Percentiles rank a stretch among this genome's conserved stretches.
phyloP scores from a whole-genome alignment of 805 yeast genomes.

The Candida palmyrensis region DNA sequence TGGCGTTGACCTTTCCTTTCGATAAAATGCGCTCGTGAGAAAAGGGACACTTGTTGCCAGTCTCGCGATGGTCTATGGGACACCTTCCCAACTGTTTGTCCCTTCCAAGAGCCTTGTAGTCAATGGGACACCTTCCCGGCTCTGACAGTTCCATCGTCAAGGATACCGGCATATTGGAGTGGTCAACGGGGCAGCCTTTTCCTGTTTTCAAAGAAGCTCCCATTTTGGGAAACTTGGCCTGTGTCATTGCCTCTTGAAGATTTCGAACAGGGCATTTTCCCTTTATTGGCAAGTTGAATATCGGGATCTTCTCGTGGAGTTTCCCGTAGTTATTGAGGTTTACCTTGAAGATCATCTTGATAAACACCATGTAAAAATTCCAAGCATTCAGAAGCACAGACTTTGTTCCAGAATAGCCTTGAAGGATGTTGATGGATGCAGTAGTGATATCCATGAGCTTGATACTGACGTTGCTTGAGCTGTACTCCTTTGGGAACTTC shows the following conservation, averaged over 20 bases:
- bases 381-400: conserved; percentile 24
- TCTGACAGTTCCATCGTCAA: too few relatives aligned
- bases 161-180: not conserved
- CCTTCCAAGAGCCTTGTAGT: conserved; percentile 1
- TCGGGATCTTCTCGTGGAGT: conserved; percentile 26
- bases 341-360: conserved; percentile 24
- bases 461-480: not conserved
- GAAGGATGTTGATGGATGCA: not conserved
- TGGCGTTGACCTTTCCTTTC: conserved; percentile 1
- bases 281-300: conserved; percentile 12
- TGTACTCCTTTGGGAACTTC: not conserved
- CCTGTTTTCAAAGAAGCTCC: too few relatives aligned
- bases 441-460: not conserved
- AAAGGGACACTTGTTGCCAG: conserved; percentile 28
- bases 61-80: conserved; percentile 5
- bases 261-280: conserved; percentile 14
- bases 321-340: conserved; percentile 26
- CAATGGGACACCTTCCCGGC: conserved; percentile 2
- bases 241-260: conserved; percentile 1
- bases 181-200: conserved; percentile 10
- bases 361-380: conserved; percentile 35
- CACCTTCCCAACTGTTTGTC: not conserved
- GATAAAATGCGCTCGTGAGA: conserved; percentile 14
- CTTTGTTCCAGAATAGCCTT: too few relatives aligned
- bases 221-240: not conserved